Base-by-base conservation (phyloP, 371 early-diverging fungal species). In the Actinomortierella ambigua region DNA sequence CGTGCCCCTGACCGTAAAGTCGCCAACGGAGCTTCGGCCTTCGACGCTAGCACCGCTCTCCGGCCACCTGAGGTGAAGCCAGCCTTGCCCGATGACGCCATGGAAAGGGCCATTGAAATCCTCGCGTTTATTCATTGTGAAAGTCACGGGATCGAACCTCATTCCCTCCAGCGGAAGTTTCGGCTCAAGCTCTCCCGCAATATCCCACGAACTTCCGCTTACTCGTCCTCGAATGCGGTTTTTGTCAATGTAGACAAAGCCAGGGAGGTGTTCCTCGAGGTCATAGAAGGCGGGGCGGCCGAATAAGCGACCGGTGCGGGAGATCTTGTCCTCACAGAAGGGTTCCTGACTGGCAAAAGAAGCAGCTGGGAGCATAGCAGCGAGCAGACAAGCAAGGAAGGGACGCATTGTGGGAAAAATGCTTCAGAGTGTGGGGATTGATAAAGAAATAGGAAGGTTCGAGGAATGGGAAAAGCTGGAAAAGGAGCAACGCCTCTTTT, bases 261-360 rank as follows among this genome's bases (percentile, higher is more conserved):
- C 55, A n/a, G 55, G 55, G 27, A 42, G 17, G 17, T 26, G 11
- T 17, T 54, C 55, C 44, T 54, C 1, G 24, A 54, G 44, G 44
- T 43, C 43, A 43, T 54, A 17, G 27, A 42, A 54, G 43, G 55
- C 24, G n/a, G 55, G 55, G 55, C 55, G 55, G 55, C 55, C 55
- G n/a, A 54, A 54, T 34, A 54, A 43, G 27, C 55, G 55, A n/a
- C 27, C 26, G 7, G n/a, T n/a, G n/a, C n/a, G n/a, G n/a, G n/a
- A n/a, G n/a, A n/a, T n/a, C n/a, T n/a, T n/a, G 7, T 13, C 49
- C 23, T 48, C 49, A 23, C 49, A 48, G 23, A 48, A 48, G 49
- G 49, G 23, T 11, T 48, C n/a, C 49, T 54, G 41, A 54, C 26
- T 1, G 27, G 55, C 55, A 40, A 54, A 22, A 26, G 15, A 24